Evolutionary conservation across 257 asterid genomes (phyloP).

Genomic region (Fraxinus excelsior): DNA sequence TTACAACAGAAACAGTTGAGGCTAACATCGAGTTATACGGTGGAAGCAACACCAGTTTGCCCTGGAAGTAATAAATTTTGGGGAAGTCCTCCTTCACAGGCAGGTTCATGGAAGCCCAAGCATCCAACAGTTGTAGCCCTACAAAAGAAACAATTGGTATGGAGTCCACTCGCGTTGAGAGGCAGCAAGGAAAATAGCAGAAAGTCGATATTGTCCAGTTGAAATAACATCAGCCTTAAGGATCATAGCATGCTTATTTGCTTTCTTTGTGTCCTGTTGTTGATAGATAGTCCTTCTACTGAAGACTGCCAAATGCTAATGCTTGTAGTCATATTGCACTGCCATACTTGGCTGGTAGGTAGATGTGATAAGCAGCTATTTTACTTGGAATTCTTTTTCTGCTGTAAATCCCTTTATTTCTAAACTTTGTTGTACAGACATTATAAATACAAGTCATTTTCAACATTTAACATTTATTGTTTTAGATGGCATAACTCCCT

Average conservation of each 20-base stretch:
- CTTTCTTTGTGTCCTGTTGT: not conserved
- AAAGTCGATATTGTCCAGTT: conserved; percentile 31
- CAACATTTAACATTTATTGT: no score
- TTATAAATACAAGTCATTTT: not conserved
- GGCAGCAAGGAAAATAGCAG: conserved; percentile 31
- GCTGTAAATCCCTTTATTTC: not conserved
- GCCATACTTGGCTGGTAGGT: not conserved
- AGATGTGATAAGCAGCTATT: not conserved
- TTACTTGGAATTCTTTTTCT: not conserved
- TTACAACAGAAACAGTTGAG: conserved; percentile 39
- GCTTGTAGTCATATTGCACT: not conserved
- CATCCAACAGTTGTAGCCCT: conserved; percentile 49
- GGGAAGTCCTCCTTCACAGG: conserved; percentile 1
- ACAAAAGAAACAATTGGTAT: conserved; percentile 40
- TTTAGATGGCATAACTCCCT: no score
- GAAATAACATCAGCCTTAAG: not conserved
- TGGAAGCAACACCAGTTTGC: conserved; percentile 55
- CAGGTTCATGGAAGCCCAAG: conserved; percentile 41
- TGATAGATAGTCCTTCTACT: not conserved
- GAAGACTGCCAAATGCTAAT: not conserved
- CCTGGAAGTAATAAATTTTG: conserved; percentile 49
- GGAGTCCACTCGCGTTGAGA: conserved; percentile 49
- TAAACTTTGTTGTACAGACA: not conserved
- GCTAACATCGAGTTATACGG: conserved; percentile 25
- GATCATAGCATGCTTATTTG: not conserved